Percentiles rank a stretch among this genome's conserved stretches.
Evolutionary conservation across 345 rosid species (phyloP).

Genomic region (Euclidium syriacum): DNA sequence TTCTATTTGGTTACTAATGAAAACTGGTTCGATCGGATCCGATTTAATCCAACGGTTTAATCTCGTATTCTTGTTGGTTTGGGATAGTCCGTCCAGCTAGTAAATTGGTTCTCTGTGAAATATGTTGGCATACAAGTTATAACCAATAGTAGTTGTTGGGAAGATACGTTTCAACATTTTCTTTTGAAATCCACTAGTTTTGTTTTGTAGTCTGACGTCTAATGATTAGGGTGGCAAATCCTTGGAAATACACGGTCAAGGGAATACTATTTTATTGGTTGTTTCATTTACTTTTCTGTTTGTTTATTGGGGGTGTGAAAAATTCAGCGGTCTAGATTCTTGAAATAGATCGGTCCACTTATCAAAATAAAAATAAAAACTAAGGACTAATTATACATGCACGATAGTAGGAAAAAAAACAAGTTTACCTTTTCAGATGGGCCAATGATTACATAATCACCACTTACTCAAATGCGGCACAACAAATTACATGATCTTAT

Average conservation of each 20-base stretch:
- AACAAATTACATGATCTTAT: neutral
- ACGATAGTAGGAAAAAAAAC: neutral
- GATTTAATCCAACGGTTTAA: neutral
- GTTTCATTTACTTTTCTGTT: too few species aligned
- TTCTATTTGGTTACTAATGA: neutral
- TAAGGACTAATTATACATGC: neutral
- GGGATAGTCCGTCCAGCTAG: neutral
- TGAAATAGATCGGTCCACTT: too few species aligned
- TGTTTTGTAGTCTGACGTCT: neutral
- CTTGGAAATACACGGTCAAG: neutral
- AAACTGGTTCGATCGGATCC: neutral
- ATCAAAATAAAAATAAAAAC: too few species aligned
- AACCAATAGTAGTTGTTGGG: neutral
- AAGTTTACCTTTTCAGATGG: neutral
- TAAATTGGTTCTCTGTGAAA: too few species aligned
- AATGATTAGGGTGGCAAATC: neutral
- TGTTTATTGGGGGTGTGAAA: too few species aligned
- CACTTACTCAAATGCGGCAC: neutral
- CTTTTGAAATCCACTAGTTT: neutral
- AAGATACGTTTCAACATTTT: neutral
- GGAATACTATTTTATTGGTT: neutral
- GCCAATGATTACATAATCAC: conserved; percentile 4
- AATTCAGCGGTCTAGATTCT: too few species aligned
- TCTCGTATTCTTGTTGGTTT: neutral
- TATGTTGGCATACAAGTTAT: too few species aligned